Base-by-base conservation (phyloP, 2,329 filamentous ascomycete genomes). In the Tricladium varicosporioides region DNA sequence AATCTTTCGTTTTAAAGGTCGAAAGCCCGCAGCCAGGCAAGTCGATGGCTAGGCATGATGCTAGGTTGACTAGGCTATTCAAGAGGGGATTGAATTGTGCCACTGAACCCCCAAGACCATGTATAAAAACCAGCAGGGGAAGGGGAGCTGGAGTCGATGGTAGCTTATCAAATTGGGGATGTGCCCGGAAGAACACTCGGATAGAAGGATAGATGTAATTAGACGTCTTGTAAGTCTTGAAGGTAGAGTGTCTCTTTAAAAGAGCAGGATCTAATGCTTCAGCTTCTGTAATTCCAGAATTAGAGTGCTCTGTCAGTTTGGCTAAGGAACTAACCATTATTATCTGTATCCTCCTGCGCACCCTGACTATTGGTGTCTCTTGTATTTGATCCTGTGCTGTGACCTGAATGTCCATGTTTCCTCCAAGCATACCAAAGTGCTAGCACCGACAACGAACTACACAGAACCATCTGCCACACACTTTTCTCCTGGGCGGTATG, bases 31-130 rank as follows among this genome's bases (percentile, higher is more conserved):
- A 96, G 42, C 94, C 94, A 1, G 94, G 93, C 3, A 97, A 79
- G 70, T 99, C 94, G 61, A 97, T 85, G 3, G 91, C 89, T 42
- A 96, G 80, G 70, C 92, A 96, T 48, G 92, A 87, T 11, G 89
- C 91, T 49, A 92, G 78, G 69, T 95, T 91, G 51, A 89, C 83
- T 48, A 99, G 79, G 71, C 90, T 94, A 16, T 85, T 88, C 14
- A 97, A 75, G 5, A 97, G 76, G 31, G 89, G 84, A 54, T 90
- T 82, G 69, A 97, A 97, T 69, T 97, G 94, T 10, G 91, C 88
- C 19, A 92, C 82, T 0, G 91, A 96, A 49, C 94, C 94, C n/a
- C 93, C 94, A 9, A 97, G 80, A 1, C 94, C 94, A 69, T 97
- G 94, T 56, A 97, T 80, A 69, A 95, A 96, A 45, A 97, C 92